phyloP scores from a whole-genome alignment of 164 flowering plant species.

The Santalum album region DNA sequence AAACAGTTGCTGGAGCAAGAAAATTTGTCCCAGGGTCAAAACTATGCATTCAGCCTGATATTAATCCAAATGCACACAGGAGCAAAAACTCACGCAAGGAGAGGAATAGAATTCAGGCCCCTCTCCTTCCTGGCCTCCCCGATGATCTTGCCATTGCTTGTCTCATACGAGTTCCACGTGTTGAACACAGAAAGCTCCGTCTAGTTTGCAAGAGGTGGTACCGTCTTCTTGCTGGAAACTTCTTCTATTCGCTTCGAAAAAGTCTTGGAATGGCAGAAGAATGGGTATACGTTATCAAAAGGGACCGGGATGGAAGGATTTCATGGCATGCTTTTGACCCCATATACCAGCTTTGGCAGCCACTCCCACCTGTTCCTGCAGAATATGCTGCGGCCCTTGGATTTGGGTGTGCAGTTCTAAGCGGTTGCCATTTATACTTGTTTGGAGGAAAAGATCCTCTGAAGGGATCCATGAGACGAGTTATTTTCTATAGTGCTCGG shows the following conservation, averaged over 20 bases:
- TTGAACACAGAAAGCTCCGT: conserved; percentile 82
- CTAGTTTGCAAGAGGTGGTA: conserved; percentile 93
- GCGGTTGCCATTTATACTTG: conserved; percentile 82
- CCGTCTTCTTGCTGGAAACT: conserved; percentile 71
- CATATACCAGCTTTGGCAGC: conserved; percentile 80
- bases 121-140: conserved; percentile 90
- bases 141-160: conserved; percentile 98
- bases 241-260: conserved; percentile 73
- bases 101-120: conserved; percentile 61
- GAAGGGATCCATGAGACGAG: conserved; percentile 82
- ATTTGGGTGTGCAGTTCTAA: conserved; percentile 90
- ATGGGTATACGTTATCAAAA: conserved; percentile 91
- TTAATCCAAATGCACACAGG: conserved; percentile 69
- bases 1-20: conserved; percentile 81
- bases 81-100: conserved; percentile 63
- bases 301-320: conserved; percentile 88
- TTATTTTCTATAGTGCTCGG: conserved; percentile 77
- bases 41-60: conserved; percentile 80
- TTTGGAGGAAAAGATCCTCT: conserved; percentile 93
- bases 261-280: conserved; percentile 90
- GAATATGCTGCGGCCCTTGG: conserved; percentile 86
- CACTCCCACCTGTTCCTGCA: conserved; percentile 85
- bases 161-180: conserved; percentile 84
- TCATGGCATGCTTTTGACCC: conserved; percentile 98
- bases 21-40: conserved; percentile 86